Conservation (phyloP, 2,329 filamentous ascomycete genomes). For the Lasiodiplodia theobromae region DNA sequence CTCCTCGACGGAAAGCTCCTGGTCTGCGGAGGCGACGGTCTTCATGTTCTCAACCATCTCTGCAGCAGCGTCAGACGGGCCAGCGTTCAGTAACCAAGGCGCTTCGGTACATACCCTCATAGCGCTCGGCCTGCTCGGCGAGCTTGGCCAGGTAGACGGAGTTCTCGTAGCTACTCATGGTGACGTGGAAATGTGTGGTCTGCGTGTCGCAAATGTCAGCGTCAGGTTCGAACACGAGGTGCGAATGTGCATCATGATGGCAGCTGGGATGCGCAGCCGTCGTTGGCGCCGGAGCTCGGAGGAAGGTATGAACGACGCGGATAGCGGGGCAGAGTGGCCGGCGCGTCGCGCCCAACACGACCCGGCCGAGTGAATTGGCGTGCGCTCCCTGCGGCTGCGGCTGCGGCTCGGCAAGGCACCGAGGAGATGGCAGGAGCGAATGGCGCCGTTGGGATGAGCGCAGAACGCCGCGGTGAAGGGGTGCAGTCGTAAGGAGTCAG, state of each 20-base stretch:
- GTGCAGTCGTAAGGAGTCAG: conserved; percentile 37
- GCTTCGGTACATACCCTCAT: conserved; percentile 74
- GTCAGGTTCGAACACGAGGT: not conserved
- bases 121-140: conserved; percentile 99
- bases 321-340: conserved; percentile 27
- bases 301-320: conserved; percentile 27
- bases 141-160: conserved; percentile 88
- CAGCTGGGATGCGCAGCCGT: conserved; percentile 14
- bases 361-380: conserved; percentile 34
- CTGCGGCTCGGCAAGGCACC: conserved; percentile 31
- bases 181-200: conserved; percentile 25
- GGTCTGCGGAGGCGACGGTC: conserved; percentile 62
- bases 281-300: conserved; percentile 24
- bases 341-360: conserved; percentile 22
- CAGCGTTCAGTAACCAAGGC: conserved; percentile 29
- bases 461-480: conserved; percentile 36
- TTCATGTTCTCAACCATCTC: conserved; percentile 99
- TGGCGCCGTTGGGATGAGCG: conserved; percentile 22
- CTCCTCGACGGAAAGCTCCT: conserved; percentile 71
- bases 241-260: conserved; percentile 3
- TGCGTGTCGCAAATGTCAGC: conserved; percentile 23
- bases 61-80: conserved; percentile 50
- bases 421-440: conserved; percentile 17
- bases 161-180: conserved; percentile 31
- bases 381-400: conserved; percentile 34